These are phyloP conservation scores for Malus hybrid DNA, from an alignment of 331 rosid genomes.

Conservation along the genomic window DNA sequence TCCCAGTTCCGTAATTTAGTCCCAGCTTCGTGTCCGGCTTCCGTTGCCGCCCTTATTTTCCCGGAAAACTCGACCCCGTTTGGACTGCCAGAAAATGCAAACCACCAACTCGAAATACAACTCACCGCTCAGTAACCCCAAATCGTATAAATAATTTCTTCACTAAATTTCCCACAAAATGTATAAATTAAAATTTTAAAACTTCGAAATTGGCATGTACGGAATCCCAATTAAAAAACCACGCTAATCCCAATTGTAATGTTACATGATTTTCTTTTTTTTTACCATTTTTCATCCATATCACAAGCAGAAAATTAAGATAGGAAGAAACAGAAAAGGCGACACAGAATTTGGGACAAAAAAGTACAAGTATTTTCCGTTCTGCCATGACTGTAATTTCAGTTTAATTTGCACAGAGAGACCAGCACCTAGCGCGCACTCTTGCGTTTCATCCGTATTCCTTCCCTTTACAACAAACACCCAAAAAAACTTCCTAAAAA, in stretches of 20 bases:
- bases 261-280: background rate
- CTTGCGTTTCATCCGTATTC: background rate
- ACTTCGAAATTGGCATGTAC: background rate
- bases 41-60: background rate
- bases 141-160: too few species aligned
- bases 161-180: too few species aligned
- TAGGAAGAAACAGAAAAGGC: background rate
- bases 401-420: constrained; percentile 13
- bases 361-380: background rate
- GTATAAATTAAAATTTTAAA: too few species aligned
- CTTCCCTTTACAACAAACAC: constrained; percentile 23
- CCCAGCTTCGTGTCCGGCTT: background rate
- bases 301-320: background rate
- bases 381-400: constrained; percentile 14
- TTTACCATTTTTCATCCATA: background rate
- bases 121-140: background rate
- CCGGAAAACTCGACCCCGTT: background rate
- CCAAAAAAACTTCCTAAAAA: constrained; percentile 13
- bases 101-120: background rate
- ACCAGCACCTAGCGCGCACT: background rate
- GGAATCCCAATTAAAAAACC: background rate
- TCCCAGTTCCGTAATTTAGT: constrained; percentile 12
- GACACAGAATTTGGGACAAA: background rate
- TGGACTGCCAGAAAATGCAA: background rate
- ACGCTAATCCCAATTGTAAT: background rate